Conservation (phyloP, 2,329 filamentous ascomycete species). For the Nemania serpens region DNA sequence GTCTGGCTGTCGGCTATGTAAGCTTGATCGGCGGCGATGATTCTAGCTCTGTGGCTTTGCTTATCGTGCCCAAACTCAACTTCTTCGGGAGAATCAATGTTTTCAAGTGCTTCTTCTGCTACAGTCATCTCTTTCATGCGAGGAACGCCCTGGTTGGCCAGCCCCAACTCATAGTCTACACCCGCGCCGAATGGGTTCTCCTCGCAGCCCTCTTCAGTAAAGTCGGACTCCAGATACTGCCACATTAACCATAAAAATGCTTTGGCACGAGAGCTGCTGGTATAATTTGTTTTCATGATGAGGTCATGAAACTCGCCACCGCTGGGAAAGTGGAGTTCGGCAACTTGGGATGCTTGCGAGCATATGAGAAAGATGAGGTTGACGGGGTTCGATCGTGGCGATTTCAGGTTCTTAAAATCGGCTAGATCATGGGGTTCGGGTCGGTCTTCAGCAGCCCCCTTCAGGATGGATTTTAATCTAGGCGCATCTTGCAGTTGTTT, state of each 20-base stretch:
- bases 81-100: slow-evolving; percentile 68
- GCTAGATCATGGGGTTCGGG: slow-evolving; percentile 82
- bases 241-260: slow-evolving; percentile 98
- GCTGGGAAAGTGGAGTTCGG: slow-evolving; percentile 86
- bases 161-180: slow-evolving; percentile 66
- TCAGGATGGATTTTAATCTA: slow-evolving; percentile 93
- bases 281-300: slow-evolving; percentile 85
- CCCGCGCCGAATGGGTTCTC: slow-evolving; percentile 87
- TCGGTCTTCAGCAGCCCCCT: slow-evolving; percentile 91
- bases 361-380: slow-evolving; percentile 96
- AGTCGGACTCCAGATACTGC: slow-evolving; percentile 98
- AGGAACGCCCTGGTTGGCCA: slow-evolving; percentile 72
- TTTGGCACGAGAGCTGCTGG: slow-evolving; percentile 78
- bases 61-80: slow-evolving; percentile 52
- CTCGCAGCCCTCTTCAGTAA: slow-evolving; percentile 82
- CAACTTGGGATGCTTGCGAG: slow-evolving; percentile 86
- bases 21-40: slow-evolving; percentile 75
- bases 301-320: slow-evolving; percentile 93
- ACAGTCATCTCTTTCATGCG: slow-evolving; percentile 66
- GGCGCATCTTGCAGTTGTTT: slow-evolving; percentile 98
- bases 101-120: slow-evolving; percentile 70
- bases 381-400: slow-evolving; percentile 89
- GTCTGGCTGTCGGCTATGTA: slow-evolving; percentile 66
- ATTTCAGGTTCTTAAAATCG: slow-evolving; percentile 70
- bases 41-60: slow-evolving; percentile 73